Percentiles rank a stretch among this genome's conserved stretches.
These are phyloP conservation scores for Grammothele lineata DNA, from an alignment of 768 basidiomycete genomes.

Conservation along the genomic window DNA sequence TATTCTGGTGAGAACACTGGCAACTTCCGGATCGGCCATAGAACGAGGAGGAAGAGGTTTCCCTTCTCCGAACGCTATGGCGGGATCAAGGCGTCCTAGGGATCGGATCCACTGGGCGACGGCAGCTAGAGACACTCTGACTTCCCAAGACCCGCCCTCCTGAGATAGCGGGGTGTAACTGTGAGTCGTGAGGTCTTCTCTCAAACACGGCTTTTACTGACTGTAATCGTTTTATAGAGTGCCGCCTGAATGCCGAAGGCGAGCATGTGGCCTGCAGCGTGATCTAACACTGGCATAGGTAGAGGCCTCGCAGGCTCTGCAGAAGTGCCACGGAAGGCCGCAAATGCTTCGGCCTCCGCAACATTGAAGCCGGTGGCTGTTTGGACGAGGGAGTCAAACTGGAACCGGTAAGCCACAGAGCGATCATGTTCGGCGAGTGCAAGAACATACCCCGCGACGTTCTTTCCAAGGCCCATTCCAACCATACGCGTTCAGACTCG, in stretches of 20 bases:
- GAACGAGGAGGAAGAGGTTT: slow-evolving; percentile 34
- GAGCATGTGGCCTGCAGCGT: slow-evolving; percentile 54
- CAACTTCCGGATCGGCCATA: slow-evolving; percentile 35
- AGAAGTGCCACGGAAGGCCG: slow-evolving; percentile 22
- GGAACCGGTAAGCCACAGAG: neutral
- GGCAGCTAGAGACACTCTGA: slow-evolving; percentile 53
- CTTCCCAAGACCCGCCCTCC: slow-evolving; percentile 61
- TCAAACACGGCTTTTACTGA: slow-evolving; percentile 19
- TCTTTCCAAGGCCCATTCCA: slow-evolving; percentile 55
- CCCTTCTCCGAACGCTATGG: slow-evolving; percentile 38
- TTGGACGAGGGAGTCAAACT: slow-evolving; percentile 67
- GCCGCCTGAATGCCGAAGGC: slow-evolving; percentile 57
- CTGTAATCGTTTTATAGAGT: slow-evolving; percentile 47
- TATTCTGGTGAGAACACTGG: slow-evolving; percentile 7
- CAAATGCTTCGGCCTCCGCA: slow-evolving; percentile 51
- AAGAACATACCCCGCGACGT: slow-evolving; percentile 41
- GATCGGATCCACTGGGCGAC: slow-evolving; percentile 56
- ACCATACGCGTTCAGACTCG: slow-evolving; percentile 52
- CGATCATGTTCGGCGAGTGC: too few species aligned
- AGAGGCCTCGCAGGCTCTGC: slow-evolving; percentile 31
- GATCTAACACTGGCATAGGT: slow-evolving; percentile 58
- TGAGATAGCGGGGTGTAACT: slow-evolving; percentile 16
- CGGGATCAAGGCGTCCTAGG: slow-evolving; percentile 41
- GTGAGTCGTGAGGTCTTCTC: neutral
- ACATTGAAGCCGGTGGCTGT: slow-evolving; percentile 56